Evolutionary conservation across 208 protist species (phyloP), one percentile per base, ranked within the genome.

Genomic region (Crithidia acanthocephali): DNA sequence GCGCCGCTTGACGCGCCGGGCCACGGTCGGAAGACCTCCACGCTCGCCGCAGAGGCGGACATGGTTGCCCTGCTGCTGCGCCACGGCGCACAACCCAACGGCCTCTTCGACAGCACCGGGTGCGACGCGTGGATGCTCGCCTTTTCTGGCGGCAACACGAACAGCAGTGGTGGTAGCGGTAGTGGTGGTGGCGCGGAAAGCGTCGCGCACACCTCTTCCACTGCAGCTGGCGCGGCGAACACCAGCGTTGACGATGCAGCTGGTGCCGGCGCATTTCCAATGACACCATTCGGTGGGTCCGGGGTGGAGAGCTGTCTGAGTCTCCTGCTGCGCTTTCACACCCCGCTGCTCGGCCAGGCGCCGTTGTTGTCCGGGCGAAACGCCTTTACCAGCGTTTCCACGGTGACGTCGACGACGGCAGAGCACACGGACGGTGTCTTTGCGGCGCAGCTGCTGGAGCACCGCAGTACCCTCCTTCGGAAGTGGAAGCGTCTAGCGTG

Each of bases 51-150:
- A 8, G 51, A 68, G 7, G 51, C 74, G 42, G 58, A 55, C 35
- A 70, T 81, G 62, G 72, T 79, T 9, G 60, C 62, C 16, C 56
- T 86, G n/a, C 73, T 95, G 22, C 74, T 95, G 25, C 23, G 45
- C 9, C 35, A 80, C 53, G 90, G 90, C 30, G 90, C 86, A 22
- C 71, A 83, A 7, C 59, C 85, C 37, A 84, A 81, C 44, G 86
- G 90, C 0, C 79, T 81, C 45, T 89, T 86, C 63, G 86, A 95
- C 69, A 47, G 27, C 23, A 75, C 72, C 10, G 90, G 90, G 51
- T 74, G 80, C 52, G 90, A 95, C 76, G 86, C 86, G 10, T 95
- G 86, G 86, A 78, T 95, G 67, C 72, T 92, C 0, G 90, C 85
- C 52, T 52, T 87, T 33, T 50, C 79, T 27, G 65, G 60, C 59